Conservation (phyloP, 331 rosid species). For the Cydonia oblonga region DNA sequence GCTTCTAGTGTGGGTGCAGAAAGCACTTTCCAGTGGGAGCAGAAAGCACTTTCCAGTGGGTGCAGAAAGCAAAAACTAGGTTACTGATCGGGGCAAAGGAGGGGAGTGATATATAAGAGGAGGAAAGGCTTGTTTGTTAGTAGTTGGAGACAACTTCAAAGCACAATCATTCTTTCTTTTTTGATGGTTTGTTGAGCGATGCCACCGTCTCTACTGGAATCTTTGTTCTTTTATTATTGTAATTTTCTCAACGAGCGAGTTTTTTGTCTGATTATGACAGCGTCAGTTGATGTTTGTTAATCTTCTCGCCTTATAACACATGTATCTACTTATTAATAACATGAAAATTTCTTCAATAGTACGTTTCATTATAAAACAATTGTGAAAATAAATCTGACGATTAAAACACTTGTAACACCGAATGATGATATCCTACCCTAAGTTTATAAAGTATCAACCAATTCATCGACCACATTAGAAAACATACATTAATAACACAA, state of each 20-base stretch:
- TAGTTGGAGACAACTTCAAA: conserved; percentile 4
- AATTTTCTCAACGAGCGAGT: not conserved
- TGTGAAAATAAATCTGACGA: too few species aligned
- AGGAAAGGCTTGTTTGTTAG: not conserved
- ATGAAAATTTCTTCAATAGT: too few species aligned
- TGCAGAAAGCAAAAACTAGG: not conserved
- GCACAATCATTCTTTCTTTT: not conserved
- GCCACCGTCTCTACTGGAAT: conserved; percentile 9
- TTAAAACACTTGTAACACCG: too few species aligned
- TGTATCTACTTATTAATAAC: too few species aligned
- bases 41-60: not conserved
- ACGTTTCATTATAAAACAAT: too few species aligned
- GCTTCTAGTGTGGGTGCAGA: too few species aligned
- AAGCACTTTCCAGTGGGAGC: not conserved
- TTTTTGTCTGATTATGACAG: not conserved
- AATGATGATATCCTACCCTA: too few species aligned
- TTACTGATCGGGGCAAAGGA: not conserved
- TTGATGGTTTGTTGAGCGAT: conserved; percentile 8
- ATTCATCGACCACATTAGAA: too few species aligned
- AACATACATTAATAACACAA: not conserved
- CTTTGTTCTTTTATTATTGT: not conserved
- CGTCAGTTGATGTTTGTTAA: not conserved
- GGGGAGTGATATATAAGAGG: not conserved
- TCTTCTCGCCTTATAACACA: too few species aligned
- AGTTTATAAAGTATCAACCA: too few species aligned